Conservation (phyloP, 768 basidiomycete genomes). For the Boletus barrowsii region DNA sequence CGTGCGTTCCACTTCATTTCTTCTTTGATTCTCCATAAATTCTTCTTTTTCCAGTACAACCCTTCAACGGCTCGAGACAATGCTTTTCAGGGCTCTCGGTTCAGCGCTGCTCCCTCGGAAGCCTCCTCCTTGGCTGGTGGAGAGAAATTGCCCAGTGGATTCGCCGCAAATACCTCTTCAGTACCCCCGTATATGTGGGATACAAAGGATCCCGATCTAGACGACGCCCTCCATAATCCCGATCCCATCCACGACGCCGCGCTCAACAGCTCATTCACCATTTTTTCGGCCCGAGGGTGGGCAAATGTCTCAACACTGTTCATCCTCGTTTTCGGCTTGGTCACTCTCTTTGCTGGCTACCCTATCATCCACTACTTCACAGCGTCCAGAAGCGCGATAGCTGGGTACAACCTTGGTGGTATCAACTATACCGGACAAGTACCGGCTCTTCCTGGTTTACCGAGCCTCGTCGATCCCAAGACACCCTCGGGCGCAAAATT, state of each 20-base stretch:
- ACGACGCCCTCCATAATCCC: slow-evolving; percentile 88
- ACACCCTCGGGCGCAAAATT: slow-evolving; percentile 61
- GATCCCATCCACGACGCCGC: slow-evolving; percentile 70
- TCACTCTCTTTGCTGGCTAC: slow-evolving; percentile 84
- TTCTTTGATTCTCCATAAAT: slow-evolving; percentile 1
- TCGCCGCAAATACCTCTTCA: slow-evolving; percentile 49
- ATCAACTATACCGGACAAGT: slow-evolving; percentile 88
- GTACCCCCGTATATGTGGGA: slow-evolving; percentile 77
- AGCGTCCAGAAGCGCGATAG: slow-evolving; percentile 22
- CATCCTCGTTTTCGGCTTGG: slow-evolving; percentile 61
- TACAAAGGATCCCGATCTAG: slow-evolving; percentile 76
- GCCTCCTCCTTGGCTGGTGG: slow-evolving; percentile 37
- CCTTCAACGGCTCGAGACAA: slow-evolving; percentile 41
- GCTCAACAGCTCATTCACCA: slow-evolving; percentile 56
- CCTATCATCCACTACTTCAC: slow-evolving; percentile 69
- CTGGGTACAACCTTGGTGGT: slow-evolving; percentile 79
- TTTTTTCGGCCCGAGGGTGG: slow-evolving; percentile 84
- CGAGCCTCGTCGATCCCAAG: slow-evolving; percentile 68
- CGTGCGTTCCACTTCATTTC: slow-evolving; percentile 41
- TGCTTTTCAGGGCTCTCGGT: slow-evolving; percentile 50
- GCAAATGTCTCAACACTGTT: slow-evolving; percentile 72
- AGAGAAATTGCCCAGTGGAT: slow-evolving; percentile 33
- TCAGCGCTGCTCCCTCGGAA: slow-evolving; percentile 55
- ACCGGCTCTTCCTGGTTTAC: slow-evolving; percentile 66
- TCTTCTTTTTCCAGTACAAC: slow-evolving; percentile 46